These are phyloP conservation scores for Trichoderma aggressivum DNA, from an alignment of 2,329 filamentous ascomycete genomes.

Conservation along the genomic window DNA sequence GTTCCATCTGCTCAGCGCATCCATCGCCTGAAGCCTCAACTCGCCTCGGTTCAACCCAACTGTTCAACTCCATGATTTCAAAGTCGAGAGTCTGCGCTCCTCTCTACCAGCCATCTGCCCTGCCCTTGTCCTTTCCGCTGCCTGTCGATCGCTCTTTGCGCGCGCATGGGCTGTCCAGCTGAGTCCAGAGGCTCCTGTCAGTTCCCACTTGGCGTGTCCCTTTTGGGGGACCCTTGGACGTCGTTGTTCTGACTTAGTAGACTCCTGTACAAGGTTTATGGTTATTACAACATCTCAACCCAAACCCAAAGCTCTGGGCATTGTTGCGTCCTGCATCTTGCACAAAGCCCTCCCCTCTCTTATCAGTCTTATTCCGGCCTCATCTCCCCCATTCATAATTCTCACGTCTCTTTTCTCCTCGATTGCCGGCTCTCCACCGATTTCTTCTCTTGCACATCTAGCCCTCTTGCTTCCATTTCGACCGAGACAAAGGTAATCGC, in stretches of 20 bases:
- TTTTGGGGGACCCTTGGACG: not conserved
- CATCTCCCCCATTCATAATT: not conserved
- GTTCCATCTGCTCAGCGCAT: not conserved
- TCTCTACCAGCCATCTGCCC: too few species aligned
- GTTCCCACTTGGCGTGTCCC: conserved; percentile 10
- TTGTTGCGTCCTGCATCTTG: not conserved
- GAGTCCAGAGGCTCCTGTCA: not conserved
- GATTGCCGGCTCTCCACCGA: not conserved
- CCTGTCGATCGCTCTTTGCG: conserved; percentile 16
- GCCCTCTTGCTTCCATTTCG: not conserved
- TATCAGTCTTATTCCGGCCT: not conserved
- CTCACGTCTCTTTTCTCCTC: not conserved
- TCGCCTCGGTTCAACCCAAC: too few species aligned
- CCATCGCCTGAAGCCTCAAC: not conserved
- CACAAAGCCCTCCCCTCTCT: not conserved
- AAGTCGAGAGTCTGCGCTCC: too few species aligned
- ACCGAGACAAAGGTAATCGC: not conserved
- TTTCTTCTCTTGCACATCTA: not conserved
- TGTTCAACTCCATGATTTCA: too few species aligned
- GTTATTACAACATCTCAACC: conserved; percentile 8
- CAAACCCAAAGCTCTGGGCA: not conserved
- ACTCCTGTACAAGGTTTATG: conserved; percentile 17
- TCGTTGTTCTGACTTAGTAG: not conserved
- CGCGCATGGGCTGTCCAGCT: not conserved
- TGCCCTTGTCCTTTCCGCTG: not conserved